Evolutionary conservation across 2,329 filamentous ascomycete genomes (phyloP).

Genomic region (Colletotrichum siamense): DNA sequence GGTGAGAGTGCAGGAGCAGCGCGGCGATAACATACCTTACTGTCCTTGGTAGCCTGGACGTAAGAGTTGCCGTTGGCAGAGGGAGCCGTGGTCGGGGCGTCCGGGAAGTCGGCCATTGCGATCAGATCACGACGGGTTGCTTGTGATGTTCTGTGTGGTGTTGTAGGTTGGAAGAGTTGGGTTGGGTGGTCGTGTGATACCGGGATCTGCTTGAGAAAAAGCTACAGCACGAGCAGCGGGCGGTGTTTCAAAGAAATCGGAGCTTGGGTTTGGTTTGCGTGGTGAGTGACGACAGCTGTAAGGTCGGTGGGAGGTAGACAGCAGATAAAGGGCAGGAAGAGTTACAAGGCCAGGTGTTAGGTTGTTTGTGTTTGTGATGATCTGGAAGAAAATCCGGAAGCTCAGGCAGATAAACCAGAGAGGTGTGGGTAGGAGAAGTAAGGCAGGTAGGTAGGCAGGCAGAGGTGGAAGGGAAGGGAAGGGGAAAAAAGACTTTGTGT

Average conservation of each 20-base stretch:
- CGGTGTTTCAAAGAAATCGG: slow-evolving; percentile 13
- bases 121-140: slow-evolving; percentile 28
- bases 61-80: slow-evolving; percentile 52
- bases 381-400: background rate
- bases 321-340: slow-evolving; percentile 1
- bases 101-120: slow-evolving; percentile 49
- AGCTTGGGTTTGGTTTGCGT: background rate
- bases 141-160: background rate
- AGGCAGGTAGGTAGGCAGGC: background rate
- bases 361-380: slow-evolving; percentile 3
- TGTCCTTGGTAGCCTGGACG: slow-evolving; percentile 54
- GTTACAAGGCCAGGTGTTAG: slow-evolving; percentile 10
- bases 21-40: slow-evolving; percentile 51
- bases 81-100: slow-evolving; percentile 32
- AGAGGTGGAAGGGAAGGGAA: slow-evolving; percentile 1
- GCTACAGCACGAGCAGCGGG: background rate
- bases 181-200: slow-evolving; percentile 13
- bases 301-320: background rate
- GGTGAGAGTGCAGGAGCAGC: background rate
- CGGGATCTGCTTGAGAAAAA: slow-evolving; percentile 5
- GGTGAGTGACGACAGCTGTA: background rate
- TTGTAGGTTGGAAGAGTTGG: slow-evolving; percentile 14
- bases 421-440: background rate
- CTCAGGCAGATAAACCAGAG: slow-evolving; percentile 11
- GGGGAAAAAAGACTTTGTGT: slow-evolving; percentile 11